Conservation (phyloP, 129 eudicot genomes). For the Dittrichia graveolens region DNA sequence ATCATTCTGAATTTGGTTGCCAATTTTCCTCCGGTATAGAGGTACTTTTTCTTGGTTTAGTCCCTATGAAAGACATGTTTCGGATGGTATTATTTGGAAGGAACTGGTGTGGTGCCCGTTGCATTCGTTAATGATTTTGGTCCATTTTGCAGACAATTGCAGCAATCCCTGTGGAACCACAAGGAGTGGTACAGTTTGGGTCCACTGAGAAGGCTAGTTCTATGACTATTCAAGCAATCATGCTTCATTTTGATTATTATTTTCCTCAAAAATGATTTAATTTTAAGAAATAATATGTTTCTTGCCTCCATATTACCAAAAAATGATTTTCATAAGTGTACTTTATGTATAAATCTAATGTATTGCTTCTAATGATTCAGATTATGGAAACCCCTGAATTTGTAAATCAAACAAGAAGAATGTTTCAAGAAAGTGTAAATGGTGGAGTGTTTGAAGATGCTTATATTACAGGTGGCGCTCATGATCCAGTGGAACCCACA, state of each 20-base stretch:
- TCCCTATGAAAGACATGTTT: constrained; percentile 13
- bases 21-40: constrained; percentile 67
- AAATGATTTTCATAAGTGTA: neutral
- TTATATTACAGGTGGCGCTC: constrained; percentile 17
- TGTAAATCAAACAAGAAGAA: constrained; percentile 46
- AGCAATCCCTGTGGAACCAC: constrained; percentile 65
- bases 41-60: constrained; percentile 40
- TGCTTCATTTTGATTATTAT: neutral
- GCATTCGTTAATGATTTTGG: constrained; percentile 21
- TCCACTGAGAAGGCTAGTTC: too few relatives aligned
- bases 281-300: neutral
- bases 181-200: constrained; percentile 80
- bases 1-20: constrained; percentile 43
- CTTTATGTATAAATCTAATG: neutral
- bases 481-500: constrained; percentile 15
- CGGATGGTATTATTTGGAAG: constrained; percentile 8
- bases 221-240: neutral
- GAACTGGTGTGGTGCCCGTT: constrained; percentile 13
- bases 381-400: constrained; percentile 49
- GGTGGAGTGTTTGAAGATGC: constrained; percentile 28
- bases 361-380: constrained; percentile 37
- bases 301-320: neutral
- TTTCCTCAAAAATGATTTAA: neutral
- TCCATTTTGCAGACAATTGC: constrained; percentile 72
- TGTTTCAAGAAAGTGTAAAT: constrained; percentile 42